Evolutionary conservation across 495 filamentous ascomycete genomes (phyloP), one percentile per base, ranked within the genome.

Genomic region (Pseudotulostoma volvatum): DNA sequence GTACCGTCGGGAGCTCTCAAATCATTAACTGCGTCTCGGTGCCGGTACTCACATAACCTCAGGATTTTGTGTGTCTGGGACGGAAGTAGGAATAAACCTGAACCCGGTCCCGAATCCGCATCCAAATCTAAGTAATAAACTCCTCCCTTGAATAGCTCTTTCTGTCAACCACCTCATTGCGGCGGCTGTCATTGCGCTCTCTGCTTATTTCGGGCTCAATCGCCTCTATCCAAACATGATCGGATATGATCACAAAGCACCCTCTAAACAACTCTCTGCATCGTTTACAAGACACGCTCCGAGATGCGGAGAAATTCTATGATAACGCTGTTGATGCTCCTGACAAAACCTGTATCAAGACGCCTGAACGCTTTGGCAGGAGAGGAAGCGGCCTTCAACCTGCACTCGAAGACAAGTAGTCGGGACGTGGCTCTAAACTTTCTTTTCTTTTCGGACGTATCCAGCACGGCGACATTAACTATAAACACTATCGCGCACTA

Each of bases 361-460:
- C 23, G 5, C 11, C 23, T 28, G 5, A 5, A 5, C 11, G 11
- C 23, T 28, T 11, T 28, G 23, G 5, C 11, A 11, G 23, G 23
- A 28, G 23, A 5, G 23, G 23, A 28, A 28, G 23, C 23, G 11
- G 34, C 37, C 11, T 34, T 38, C 34, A 19, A 41, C 17, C 37
- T 48, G 41, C 33, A 38, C 21, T 48, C 34, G 42, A 44, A 48
- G 38, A 48, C 23, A 13, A 31, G 38, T 14, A 31, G 19, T 18
- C 16, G 19, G 3, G 33, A 45, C 42, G 30, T 46, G 50, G 33
- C 31, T 36, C 37, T 44, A 30, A 47, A n/a, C 33, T 47, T 34
- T 48, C 28, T 3, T 34, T 7, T 18, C 20, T 48, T 31, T 45
- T 41, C 28, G 34, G 43, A 33, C 30, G 8, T 14, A 23, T 45